Conservation (phyloP, 306 rosid species). For the Trifolium dubium region DNA sequence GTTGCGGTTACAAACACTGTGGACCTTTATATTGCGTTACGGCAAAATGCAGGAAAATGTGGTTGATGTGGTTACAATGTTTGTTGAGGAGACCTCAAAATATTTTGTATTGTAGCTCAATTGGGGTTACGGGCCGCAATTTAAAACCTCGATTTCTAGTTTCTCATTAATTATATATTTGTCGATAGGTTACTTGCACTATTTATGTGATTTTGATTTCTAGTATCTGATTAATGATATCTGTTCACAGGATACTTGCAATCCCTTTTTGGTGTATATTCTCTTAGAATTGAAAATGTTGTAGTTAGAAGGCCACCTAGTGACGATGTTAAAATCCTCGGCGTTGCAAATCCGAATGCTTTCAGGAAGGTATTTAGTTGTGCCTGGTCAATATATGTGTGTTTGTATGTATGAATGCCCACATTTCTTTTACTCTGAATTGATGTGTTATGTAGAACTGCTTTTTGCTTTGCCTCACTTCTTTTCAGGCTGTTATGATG, state of each 20-base stretch:
- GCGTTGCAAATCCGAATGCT: constrained; percentile 81
- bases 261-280: constrained; percentile 79
- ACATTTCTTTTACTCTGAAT: constrained; percentile 15
- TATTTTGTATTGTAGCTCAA: not conserved
- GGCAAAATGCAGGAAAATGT: not conserved
- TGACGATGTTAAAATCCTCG: constrained; percentile 90
- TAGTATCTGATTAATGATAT: constrained; percentile 9
- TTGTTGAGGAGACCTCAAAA: not conserved
- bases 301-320: constrained; percentile 90
- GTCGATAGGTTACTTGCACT: not conserved
- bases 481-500: constrained; percentile 83
- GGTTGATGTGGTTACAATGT: not conserved
- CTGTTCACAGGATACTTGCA: constrained; percentile 74
- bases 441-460: constrained; percentile 8
- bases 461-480: constrained; percentile 31
- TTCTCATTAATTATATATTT: not conserved
- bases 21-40: not conserved
- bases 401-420: not conserved
- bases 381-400: not conserved
- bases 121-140: not conserved
- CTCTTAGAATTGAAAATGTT: constrained; percentile 80
- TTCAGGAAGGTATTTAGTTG: constrained; percentile 70
- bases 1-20: not conserved
- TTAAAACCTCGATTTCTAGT: constrained; percentile 5
- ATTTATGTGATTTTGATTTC: constrained; percentile 29